Percentiles rank a stretch among this genome's conserved stretches.
Conservation (phyloP, 2,329 filamentous ascomycete species). For the Triangularia setosa region DNA sequence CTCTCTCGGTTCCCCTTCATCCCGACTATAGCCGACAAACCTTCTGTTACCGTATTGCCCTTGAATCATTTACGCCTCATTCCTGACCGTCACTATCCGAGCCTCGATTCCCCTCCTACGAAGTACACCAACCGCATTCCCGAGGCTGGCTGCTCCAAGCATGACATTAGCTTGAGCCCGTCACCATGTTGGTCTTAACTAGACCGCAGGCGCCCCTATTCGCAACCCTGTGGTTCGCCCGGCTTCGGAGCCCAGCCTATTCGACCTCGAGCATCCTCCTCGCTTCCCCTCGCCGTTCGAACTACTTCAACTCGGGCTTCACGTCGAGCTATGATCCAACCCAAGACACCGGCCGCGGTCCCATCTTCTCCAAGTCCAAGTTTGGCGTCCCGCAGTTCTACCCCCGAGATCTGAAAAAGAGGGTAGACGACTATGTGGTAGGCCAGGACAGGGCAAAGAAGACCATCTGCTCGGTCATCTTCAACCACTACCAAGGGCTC, state of each 20-base stretch:
- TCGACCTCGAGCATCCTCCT: constrained; percentile 28
- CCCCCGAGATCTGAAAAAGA: constrained; percentile 72
- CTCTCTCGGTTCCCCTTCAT: neutral
- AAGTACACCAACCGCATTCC: neutral
- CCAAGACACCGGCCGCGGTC: constrained; percentile 50
- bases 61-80: constrained; percentile 6
- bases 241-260: constrained; percentile 19
- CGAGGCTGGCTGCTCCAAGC: constrained; percentile 6
- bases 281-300: constrained; percentile 38
- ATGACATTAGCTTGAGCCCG: constrained; percentile 13
- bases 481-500: constrained; percentile 92
- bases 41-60: neutral
- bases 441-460: constrained; percentile 95
- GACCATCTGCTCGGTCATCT: constrained; percentile 85
- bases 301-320: constrained; percentile 55
- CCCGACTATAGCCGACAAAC: constrained; percentile 1
- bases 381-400: constrained; percentile 62
- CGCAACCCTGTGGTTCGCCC: constrained; percentile 12
- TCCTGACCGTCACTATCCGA: neutral
- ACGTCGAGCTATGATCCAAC: constrained; percentile 57
- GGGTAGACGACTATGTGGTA: constrained; percentile 93
- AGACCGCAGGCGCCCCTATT: constrained; percentile 17
- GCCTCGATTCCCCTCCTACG: neutral
- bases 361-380: constrained; percentile 51
- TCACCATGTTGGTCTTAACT: constrained; percentile 23